Evolutionary conservation across 768 basidiomycete genomes (phyloP).

Genomic region (Hypholoma sublateritium): DNA sequence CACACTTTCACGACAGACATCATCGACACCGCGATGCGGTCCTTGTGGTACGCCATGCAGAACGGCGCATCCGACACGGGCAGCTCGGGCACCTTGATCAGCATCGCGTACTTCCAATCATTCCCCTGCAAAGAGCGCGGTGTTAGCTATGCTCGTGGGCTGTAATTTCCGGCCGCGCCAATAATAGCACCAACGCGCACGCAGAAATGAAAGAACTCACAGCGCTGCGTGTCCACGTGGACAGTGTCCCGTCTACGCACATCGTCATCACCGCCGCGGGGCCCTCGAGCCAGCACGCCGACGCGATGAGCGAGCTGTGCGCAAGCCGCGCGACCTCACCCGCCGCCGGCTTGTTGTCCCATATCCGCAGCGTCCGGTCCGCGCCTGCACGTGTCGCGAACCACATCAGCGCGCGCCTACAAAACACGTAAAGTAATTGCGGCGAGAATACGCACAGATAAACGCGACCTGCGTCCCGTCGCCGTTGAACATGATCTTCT

Average conservation of each 20-base stretch:
- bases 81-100: constrained; percentile 25
- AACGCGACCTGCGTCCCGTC: constrained; percentile 59
- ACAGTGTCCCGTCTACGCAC: constrained; percentile 54
- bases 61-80: constrained; percentile 29
- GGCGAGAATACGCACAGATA: constrained; percentile 42
- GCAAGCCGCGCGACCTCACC: constrained; percentile 57
- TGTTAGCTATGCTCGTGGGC: not conserved
- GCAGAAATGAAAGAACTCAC: constrained; percentile 22
- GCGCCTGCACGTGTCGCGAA: constrained; percentile 34
- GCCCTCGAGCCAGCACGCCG: constrained; percentile 59
- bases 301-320: constrained; percentile 45
- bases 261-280: constrained; percentile 58
- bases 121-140: constrained; percentile 8
- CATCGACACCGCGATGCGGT: constrained; percentile 63
- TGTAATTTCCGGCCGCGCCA: not conserved
- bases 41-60: constrained; percentile 55
- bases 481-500: constrained; percentile 47
- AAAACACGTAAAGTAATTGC: not conserved
- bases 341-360: constrained; percentile 43
- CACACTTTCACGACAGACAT: constrained; percentile 65
- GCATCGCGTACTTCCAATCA: constrained; percentile 53
- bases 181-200: not conserved
- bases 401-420: not conserved
- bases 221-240: constrained; percentile 60
- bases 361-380: constrained; percentile 64